phyloP scores from a whole-genome alignment of 306 rosid genomes.

The Vigna unguiculata region DNA sequence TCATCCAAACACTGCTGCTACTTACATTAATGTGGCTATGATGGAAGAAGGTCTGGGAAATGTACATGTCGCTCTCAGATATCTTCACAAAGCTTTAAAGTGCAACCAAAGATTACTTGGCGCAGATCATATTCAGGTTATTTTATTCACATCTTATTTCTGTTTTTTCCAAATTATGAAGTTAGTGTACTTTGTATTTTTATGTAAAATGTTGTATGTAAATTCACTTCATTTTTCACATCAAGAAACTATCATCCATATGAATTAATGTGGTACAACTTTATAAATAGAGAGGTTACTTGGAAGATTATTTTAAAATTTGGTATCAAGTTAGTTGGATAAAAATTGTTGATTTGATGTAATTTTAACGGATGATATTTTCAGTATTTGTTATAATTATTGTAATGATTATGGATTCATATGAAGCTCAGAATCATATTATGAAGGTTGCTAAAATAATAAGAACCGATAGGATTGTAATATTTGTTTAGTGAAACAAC shows the following conservation, averaged over 20 bases:
- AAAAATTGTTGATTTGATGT: slow-evolving; percentile 30
- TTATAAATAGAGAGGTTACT: background rate
- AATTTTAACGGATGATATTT: background rate
- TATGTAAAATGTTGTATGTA: slow-evolving; percentile 7
- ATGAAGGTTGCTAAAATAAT: slow-evolving; percentile 19
- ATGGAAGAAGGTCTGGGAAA: slow-evolving; percentile 99
- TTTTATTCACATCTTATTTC: slow-evolving; percentile 40
- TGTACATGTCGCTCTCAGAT: slow-evolving; percentile 96
- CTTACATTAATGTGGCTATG: slow-evolving; percentile 99
- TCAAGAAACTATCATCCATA: slow-evolving; percentile 7
- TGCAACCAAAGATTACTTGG: slow-evolving; percentile 96
- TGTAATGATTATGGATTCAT: slow-evolving; percentile 1
- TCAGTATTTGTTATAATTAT: slow-evolving; percentile 3
- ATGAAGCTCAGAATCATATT: background rate
- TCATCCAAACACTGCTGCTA: slow-evolving; percentile 99
- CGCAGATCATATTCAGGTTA: slow-evolving; percentile 97
- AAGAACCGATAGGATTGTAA: slow-evolving; percentile 22
- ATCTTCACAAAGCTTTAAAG: slow-evolving; percentile 97
- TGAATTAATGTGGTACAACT: background rate
- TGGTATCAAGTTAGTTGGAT: background rate
- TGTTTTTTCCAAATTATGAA: slow-evolving; percentile 25
- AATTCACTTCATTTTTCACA: slow-evolving; percentile 22
- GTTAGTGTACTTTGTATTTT: slow-evolving; percentile 5
- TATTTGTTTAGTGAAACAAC: slow-evolving; percentile 24
- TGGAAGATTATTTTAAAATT: background rate